Conservation (phyloP, 176 grass and related monocot genomes). For the Triticum monococcum region DNA sequence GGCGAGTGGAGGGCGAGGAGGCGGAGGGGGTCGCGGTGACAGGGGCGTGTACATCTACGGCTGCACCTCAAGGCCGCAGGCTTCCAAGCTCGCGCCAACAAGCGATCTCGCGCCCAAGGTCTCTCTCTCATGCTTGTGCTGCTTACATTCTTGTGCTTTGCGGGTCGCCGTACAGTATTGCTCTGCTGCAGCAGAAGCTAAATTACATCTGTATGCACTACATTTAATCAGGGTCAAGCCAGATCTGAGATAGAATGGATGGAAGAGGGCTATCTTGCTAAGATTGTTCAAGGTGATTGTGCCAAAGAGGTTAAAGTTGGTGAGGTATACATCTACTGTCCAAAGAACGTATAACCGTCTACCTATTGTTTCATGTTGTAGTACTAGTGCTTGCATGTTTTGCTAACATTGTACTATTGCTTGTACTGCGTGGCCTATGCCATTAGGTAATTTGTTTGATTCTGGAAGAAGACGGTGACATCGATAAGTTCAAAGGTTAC, state of each 20-base stretch:
- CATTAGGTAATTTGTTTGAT: conserved; percentile 67
- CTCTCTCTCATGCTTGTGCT: too few species aligned
- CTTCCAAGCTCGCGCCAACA: too few species aligned
- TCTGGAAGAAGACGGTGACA: conserved; percentile 65
- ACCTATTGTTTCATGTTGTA: not conserved
- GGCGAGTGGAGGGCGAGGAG: too few species aligned
- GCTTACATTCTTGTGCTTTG: too few species aligned
- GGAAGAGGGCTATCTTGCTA: conserved; percentile 99
- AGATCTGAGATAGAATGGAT: conserved; percentile 95
- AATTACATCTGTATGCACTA: conserved; percentile 21
- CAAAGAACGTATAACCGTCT: not conserved
- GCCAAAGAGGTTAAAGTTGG: conserved; percentile 94
- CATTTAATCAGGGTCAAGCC: conserved; percentile 65
- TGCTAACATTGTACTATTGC: not conserved
- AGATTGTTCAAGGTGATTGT: conserved; percentile 81
- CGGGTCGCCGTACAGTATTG: too few species aligned
- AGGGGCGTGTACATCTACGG: too few species aligned
- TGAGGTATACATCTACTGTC: conserved; percentile 48
- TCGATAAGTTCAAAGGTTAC: conserved; percentile 8
- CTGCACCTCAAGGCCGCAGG: too few species aligned
- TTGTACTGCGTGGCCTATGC: not conserved
- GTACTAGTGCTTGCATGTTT: not conserved
- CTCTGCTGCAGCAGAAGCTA: not conserved
- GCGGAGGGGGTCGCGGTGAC: too few species aligned
- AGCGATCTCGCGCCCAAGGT: too few species aligned